These are phyloP conservation scores for Pseudotsuga menziesii DNA, from an alignment of 75 land plant species.

Conservation along the genomic window DNA sequence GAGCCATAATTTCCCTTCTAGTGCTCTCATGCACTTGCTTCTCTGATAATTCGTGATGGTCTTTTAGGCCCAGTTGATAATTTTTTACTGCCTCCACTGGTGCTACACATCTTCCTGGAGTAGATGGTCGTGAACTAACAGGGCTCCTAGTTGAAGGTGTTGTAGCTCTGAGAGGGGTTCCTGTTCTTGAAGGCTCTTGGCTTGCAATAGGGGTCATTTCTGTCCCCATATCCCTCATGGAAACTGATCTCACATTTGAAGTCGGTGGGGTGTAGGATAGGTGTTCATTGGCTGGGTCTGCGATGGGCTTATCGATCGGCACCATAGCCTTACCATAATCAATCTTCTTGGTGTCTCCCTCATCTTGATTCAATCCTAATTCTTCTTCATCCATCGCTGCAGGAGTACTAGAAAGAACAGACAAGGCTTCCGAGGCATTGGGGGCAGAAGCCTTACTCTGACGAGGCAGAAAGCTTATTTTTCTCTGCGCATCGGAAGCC, in stretches of 20 bases:
- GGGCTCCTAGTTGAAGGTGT: slow-evolving; percentile 68
- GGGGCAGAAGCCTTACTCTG: slow-evolving; percentile 28
- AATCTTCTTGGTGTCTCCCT: slow-evolving; percentile 57
- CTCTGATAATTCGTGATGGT: not conserved
- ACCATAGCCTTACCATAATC: slow-evolving; percentile 38
- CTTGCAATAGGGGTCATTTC: slow-evolving; percentile 95
- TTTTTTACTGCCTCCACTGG: not conserved
- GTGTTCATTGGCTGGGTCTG: slow-evolving; percentile 11
- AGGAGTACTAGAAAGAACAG: slow-evolving; percentile 17
- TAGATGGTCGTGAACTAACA: slow-evolving; percentile 53
- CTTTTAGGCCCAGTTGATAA: slow-evolving; percentile 10
- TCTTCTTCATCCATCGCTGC: slow-evolving; percentile 17
- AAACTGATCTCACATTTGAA: slow-evolving; percentile 44
- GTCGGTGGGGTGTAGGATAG: not conserved
- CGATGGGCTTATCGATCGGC: slow-evolving; percentile 24
- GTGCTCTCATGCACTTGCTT: slow-evolving; percentile 14
- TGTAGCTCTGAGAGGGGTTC: slow-evolving; percentile 57
- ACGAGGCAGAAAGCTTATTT: slow-evolving; percentile 38
- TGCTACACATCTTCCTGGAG: slow-evolving; percentile 28
- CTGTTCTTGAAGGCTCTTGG: slow-evolving; percentile 78
- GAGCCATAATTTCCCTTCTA: slow-evolving; percentile 17
- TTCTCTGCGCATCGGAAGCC: slow-evolving; percentile 50
- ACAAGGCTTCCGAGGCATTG: not conserved
- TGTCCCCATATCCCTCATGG: slow-evolving; percentile 92
- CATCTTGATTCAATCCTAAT: slow-evolving; percentile 13